Conservation (phyloP, 2,329 filamentous ascomycete genomes). For the Penicillium palitans region DNA sequence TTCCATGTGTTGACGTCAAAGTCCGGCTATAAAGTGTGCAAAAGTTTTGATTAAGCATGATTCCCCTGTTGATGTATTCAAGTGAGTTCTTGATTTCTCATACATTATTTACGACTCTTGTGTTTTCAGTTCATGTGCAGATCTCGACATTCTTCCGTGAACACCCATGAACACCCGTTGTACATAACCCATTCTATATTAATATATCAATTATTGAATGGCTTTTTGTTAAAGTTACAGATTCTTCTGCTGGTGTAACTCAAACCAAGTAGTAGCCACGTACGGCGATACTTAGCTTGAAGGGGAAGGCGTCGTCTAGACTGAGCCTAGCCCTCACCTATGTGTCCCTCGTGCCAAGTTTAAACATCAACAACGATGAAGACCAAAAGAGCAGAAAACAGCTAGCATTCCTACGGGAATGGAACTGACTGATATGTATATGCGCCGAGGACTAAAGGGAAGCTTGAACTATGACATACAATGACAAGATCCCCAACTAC, state of each 20-base stretch:
- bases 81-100: neutral
- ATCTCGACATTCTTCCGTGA: neutral
- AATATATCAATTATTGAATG: neutral
- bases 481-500: neutral
- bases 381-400: neutral
- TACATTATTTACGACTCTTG: neutral
- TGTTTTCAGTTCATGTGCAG: neutral
- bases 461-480: neutral
- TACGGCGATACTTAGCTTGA: neutral
- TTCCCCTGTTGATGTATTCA: neutral
- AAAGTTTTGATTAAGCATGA: slow-evolving; percentile 1
- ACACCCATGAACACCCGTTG: neutral
- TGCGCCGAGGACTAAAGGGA: neutral
- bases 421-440: neutral
- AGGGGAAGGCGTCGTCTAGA: neutral
- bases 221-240: neutral
- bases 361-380: neutral
- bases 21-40: slow-evolving; percentile 62
- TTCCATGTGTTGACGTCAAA: slow-evolving; percentile 88
- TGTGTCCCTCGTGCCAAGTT: neutral
- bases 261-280: neutral
- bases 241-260: neutral
- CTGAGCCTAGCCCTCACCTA: neutral
- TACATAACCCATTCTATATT: slow-evolving; percentile 2
- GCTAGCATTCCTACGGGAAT: neutral